Percentiles rank a stretch among this genome's conserved stretches.
Conservation (phyloP, 1,284 basidiomycete species). For the Microbotryum lychnidis-dioicae region DNA sequence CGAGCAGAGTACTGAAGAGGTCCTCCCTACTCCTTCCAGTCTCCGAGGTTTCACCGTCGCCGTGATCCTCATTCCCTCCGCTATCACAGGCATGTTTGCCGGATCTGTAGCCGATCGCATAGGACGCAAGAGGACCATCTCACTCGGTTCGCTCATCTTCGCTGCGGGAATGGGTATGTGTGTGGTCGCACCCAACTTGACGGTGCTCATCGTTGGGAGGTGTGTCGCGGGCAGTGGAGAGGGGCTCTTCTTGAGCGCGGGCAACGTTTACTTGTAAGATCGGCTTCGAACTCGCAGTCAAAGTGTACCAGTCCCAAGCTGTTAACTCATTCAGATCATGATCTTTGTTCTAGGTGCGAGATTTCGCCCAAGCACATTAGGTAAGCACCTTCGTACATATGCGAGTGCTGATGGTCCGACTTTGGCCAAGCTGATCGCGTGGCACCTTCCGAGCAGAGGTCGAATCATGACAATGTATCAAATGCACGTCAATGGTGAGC, state of each 20-base stretch:
- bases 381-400: no score
- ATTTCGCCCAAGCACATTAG: constrained; percentile 15
- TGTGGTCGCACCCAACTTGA: constrained; percentile 33
- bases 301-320: constrained; percentile 38
- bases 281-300: neutral
- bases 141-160: constrained; percentile 45
- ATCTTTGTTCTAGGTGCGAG: constrained; percentile 13
- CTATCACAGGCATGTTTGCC: constrained; percentile 45
- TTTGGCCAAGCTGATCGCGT: no score
- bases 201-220: constrained; percentile 46
- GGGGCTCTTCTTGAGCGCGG: constrained; percentile 2
- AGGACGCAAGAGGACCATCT: constrained; percentile 48
- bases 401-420: no score
- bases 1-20: neutral
- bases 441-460: neutral
- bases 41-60: neutral
- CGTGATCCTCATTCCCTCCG: constrained; percentile 46
- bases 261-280: neutral
- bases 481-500: constrained; percentile 1
- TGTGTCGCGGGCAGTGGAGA: constrained; percentile 44
- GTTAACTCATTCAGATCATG: constrained; percentile 30
- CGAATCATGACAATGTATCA: constrained; percentile 12
- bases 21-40: neutral
- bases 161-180: constrained; percentile 40
- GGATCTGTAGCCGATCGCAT: constrained; percentile 48